A percentile compares a stretch with the other conserved stretches of the same genome.
Conservation (phyloP, 148 eudicot species). For the Camellia sinensis region DNA sequence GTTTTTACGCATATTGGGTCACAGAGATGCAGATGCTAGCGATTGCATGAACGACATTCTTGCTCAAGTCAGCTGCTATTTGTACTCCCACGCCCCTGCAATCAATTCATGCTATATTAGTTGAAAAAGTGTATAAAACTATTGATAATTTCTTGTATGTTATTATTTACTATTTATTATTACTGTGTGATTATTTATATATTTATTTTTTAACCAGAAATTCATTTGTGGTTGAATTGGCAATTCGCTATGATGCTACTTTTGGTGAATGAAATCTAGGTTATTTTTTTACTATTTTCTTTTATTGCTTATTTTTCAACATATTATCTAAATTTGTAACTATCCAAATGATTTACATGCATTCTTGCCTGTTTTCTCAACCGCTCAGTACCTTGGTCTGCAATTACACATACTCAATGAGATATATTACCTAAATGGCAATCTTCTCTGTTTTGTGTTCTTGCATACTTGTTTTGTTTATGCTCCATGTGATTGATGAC, state of each 20-base stretch:
- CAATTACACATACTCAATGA: neutral
- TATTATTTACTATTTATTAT: neutral
- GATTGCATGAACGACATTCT: conserved; percentile 96
- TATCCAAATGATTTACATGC: neutral
- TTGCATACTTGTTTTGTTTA: neutral
- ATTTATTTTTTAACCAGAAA: neutral
- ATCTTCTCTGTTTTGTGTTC: neutral
- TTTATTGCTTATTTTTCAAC: neutral
- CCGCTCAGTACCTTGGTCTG: neutral
- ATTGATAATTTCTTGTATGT: neutral
- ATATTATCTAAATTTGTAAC: neutral
- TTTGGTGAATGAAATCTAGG: neutral
- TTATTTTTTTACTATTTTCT: neutral
- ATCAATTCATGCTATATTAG: neutral
- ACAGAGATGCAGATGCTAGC: conserved; percentile 94
- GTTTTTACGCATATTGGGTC: conserved; percentile 79
- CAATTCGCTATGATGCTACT: conserved; percentile 1
- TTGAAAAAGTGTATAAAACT: neutral
- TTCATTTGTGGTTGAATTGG: neutral
- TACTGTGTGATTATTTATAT: neutral
- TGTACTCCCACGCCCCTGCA: conserved; percentile 5
- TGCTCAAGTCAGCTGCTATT: conserved; percentile 72
- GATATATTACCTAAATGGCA: conserved; percentile 3
- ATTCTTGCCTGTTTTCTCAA: conserved; percentile 7
- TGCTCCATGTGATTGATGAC: conserved; percentile 2